phyloP scores from a whole-genome alignment of 140 eudicot species.

The Cichorium intybus region DNA sequence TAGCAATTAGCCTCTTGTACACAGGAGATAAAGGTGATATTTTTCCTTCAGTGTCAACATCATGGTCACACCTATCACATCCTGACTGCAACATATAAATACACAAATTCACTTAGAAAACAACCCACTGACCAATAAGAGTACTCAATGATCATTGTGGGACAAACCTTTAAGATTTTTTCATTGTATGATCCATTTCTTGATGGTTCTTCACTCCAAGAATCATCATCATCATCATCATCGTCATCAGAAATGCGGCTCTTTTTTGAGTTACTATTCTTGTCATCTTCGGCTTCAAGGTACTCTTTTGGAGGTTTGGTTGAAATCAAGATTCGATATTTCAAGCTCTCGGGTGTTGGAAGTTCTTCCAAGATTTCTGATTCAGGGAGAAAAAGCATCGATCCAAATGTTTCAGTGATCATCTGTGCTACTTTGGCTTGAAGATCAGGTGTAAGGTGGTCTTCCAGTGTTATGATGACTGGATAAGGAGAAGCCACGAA shows the following conservation, averaged over 20 bases:
- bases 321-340: conserved; percentile 61
- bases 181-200: conserved; percentile 30
- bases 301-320: conserved; percentile 94
- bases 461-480: conserved; percentile 78
- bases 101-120: not conserved
- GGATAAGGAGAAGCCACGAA: conserved; percentile 75
- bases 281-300: conserved; percentile 56
- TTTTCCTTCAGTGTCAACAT: conserved; percentile 32
- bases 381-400: conserved; percentile 64
- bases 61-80: conserved; percentile 39
- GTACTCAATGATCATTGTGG: not conserved
- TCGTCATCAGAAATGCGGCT: conserved; percentile 28
- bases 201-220: conserved; percentile 56
- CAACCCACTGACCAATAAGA: conserved; percentile 4
- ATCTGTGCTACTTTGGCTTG: conserved; percentile 97
- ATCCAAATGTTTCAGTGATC: conserved; percentile 70
- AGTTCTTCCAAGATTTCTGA: conserved; percentile 48
- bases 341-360: conserved; percentile 77
- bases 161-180: conserved; percentile 44
- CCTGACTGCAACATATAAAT: conserved; percentile 38
- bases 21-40: conserved; percentile 33
- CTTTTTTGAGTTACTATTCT: conserved; percentile 24
- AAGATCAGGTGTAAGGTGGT: conserved; percentile 73
- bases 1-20: conserved; percentile 66
- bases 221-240: conserved; percentile 34